These are phyloP conservation scores for Oropetium thomaeum DNA, from an alignment of 176 grass and related monocot species.

Conservation along the genomic window DNA sequence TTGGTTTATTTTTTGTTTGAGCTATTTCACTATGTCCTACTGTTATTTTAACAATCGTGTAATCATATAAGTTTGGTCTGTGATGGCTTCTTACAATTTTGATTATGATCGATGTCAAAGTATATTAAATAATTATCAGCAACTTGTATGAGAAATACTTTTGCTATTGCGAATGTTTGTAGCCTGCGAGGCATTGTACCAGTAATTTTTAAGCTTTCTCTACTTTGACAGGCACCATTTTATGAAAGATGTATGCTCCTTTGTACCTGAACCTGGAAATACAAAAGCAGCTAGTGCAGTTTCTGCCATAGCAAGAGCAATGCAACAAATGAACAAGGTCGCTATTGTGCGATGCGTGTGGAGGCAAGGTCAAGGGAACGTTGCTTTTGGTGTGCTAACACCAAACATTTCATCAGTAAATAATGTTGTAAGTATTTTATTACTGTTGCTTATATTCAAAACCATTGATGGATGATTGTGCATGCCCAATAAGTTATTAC, in stretches of 20 bases:
- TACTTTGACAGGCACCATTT: conserved; percentile 65
- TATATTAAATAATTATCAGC: not conserved
- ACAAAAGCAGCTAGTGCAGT: conserved; percentile 54
- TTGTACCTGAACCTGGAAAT: conserved; percentile 90
- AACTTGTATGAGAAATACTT: not conserved
- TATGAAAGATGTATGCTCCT: conserved; percentile 87
- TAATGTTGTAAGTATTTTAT: conserved; percentile 55
- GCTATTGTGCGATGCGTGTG: conserved; percentile 83
- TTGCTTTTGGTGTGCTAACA: conserved; percentile 74
- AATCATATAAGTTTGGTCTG: not conserved
- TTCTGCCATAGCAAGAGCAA: conserved; percentile 82
- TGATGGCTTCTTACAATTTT: not conserved
- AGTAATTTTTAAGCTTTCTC: conserved; percentile 4
- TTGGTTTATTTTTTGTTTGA: conserved; percentile 19
- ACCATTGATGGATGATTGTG: conserved; percentile 1
- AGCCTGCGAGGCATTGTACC: not conserved
- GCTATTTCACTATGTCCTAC: not conserved
- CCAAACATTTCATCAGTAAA: conserved; percentile 85
- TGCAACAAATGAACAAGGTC: conserved; percentile 76
- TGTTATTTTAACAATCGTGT: not conserved
- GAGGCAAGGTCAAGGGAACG: conserved; percentile 80
- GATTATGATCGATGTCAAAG: not conserved
- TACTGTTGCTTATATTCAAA: not conserved
- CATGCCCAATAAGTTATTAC: conserved; percentile 22
- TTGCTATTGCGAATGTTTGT: conserved; percentile 20